phyloP scores from a whole-genome alignment of 2,329 filamentous ascomycete genomes.

The Zasmidium cellare region DNA sequence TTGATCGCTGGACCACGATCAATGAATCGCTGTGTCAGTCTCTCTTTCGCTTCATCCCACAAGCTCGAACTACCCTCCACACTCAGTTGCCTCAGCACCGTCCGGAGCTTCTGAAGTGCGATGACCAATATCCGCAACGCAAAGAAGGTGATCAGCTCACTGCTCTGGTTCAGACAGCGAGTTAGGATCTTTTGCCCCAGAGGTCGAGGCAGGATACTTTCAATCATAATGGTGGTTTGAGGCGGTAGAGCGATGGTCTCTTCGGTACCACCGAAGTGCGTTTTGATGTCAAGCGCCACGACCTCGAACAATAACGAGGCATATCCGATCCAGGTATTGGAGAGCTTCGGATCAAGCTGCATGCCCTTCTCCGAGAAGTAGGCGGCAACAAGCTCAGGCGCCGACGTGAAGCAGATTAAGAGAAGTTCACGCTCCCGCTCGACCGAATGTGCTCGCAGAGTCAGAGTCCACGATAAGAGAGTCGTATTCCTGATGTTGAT shows the following conservation, averaged over 20 bases:
- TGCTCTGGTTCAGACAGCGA: conserved; percentile 75
- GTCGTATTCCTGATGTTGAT: conserved; percentile 77
- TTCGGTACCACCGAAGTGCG: conserved; percentile 63
- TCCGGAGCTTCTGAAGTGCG: conserved; percentile 74
- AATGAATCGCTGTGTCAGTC: conserved; percentile 72
- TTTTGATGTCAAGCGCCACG: conserved; percentile 72
- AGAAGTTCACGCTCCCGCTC: conserved; percentile 79
- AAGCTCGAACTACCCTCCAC: conserved; percentile 35
- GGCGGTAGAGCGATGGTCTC: conserved; percentile 68
- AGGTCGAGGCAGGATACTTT: conserved; percentile 82
- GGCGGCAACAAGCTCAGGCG: conserved; percentile 82
- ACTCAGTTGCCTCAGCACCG: conserved; percentile 62
- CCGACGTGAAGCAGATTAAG: conserved; percentile 73
- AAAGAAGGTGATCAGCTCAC: conserved; percentile 80
- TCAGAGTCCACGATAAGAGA: conserved; percentile 75
- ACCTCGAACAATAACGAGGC: conserved; percentile 83
- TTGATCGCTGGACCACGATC: conserved; percentile 79
- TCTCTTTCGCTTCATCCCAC: conserved; percentile 70
- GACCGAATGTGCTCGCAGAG: conserved; percentile 79
- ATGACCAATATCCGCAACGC: conserved; percentile 75
- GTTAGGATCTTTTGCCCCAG: conserved; percentile 77
- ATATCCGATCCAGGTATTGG: conserved; percentile 92
- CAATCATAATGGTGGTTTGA: conserved; percentile 74
- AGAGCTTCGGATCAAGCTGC: conserved; percentile 85
- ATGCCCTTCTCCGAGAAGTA: conserved; percentile 85